These are phyloP conservation scores for Pseudogymnoascus sp. DNA, from an alignment of 2,329 filamentous ascomycete species.

Conservation along the genomic window DNA sequence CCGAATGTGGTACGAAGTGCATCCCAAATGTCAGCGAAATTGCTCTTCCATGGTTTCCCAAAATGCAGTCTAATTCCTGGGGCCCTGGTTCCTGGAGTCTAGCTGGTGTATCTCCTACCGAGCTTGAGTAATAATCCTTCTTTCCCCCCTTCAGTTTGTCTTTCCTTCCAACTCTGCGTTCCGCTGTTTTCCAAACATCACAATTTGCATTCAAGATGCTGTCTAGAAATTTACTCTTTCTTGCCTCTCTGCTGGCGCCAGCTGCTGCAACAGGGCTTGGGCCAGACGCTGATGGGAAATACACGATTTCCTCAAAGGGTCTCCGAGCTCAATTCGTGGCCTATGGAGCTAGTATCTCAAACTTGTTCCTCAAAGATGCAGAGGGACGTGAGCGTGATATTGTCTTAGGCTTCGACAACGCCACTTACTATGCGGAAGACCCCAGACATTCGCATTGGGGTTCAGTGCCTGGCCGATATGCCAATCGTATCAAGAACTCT, in stretches of 20 bases:
- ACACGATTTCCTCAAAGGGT: slow-evolving; percentile 59
- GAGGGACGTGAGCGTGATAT: slow-evolving; percentile 62
- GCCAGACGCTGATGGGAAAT: slow-evolving; percentile 57
- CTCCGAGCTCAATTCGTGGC: slow-evolving; percentile 63
- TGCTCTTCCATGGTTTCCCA: background rate
- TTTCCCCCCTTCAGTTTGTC: background rate
- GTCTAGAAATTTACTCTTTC: slow-evolving; percentile 12
- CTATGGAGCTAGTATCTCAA: slow-evolving; percentile 65
- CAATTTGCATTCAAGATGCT: slow-evolving; percentile 15
- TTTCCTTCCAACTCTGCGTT: background rate
- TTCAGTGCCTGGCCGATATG: slow-evolving; percentile 66
- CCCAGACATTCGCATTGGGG: slow-evolving; percentile 62
- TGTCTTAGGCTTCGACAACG: slow-evolving; percentile 68
- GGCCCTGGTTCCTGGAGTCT: background rate
- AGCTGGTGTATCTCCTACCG: background rate
- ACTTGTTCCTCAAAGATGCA: slow-evolving; percentile 62
- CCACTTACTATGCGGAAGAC: slow-evolving; percentile 59
- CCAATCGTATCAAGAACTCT: slow-evolving; percentile 73
- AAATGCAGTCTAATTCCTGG: background rate
- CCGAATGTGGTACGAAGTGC: background rate
- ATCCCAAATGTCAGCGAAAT: background rate
- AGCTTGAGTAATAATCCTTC: slow-evolving; percentile 1
- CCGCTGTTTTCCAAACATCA: background rate
- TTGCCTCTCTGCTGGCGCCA: slow-evolving; percentile 12
- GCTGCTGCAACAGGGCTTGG: slow-evolving; percentile 19